These are phyloP conservation scores for Aspergillus egyptiacus DNA, from an alignment of 495 filamentous ascomycete genomes.

Conservation along the genomic window DNA sequence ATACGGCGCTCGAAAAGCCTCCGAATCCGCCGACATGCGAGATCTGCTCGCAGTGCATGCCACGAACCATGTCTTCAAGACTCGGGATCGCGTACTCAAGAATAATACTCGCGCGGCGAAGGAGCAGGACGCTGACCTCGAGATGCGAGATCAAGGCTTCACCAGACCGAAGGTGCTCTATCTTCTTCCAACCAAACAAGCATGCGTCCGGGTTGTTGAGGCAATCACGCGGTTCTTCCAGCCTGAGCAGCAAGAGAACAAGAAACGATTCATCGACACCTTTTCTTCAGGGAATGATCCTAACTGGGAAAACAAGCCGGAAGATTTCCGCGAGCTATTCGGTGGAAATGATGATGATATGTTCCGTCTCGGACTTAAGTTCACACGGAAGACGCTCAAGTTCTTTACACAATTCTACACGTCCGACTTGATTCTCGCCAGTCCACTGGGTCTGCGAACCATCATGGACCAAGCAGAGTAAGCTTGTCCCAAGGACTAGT, in stretches of 20 bases:
- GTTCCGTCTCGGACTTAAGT: slow-evolving; percentile 89
- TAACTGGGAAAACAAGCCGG: slow-evolving; percentile 65
- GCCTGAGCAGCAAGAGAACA: slow-evolving; percentile 91
- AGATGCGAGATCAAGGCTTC: slow-evolving; percentile 90
- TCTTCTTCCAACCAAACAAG: slow-evolving; percentile 78
- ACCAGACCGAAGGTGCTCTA: slow-evolving; percentile 90
- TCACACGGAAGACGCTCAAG: slow-evolving; percentile 91
- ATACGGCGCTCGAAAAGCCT: slow-evolving; percentile 61
- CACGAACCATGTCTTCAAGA: slow-evolving; percentile 89
- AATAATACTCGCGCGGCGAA: slow-evolving; percentile 74
- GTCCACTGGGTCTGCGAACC: slow-evolving; percentile 81
- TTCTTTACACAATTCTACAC: slow-evolving; percentile 94
- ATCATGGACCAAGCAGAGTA: slow-evolving; percentile 70
- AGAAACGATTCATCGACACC: slow-evolving; percentile 79
- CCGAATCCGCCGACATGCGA: slow-evolving; percentile 59
- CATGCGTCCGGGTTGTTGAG: slow-evolving; percentile 71
- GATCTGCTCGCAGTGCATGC: slow-evolving; percentile 74
- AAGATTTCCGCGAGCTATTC: slow-evolving; percentile 87
- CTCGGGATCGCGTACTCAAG: slow-evolving; percentile 84
- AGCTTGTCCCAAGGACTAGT: slow-evolving; percentile 12
- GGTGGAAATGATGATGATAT: slow-evolving; percentile 93
- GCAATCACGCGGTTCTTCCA: slow-evolving; percentile 64
- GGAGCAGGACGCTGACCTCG: slow-evolving; percentile 57
- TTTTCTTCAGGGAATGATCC: slow-evolving; percentile 63
- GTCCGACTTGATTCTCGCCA: slow-evolving; percentile 89